Evolutionary conservation across 163 green algal genomes (phyloP), one percentile per base, ranked within the genome.

Genomic region (Scenedesmus sp.): DNA sequence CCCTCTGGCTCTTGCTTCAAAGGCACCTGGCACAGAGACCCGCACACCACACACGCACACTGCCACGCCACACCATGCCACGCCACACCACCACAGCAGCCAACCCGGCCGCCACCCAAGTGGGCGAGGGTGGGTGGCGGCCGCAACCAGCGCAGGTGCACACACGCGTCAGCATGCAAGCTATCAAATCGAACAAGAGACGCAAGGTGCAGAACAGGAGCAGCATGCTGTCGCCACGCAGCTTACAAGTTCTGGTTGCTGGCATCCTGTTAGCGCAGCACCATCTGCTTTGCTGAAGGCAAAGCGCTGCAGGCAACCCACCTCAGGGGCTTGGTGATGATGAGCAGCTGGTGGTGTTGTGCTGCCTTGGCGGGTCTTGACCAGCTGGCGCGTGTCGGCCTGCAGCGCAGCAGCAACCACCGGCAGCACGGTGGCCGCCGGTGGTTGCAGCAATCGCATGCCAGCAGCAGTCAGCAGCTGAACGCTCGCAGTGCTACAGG

Each of bases 391-490:
- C 78, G 26, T 46, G 26, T 51, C 42, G 56, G 56, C 56, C 56
- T 70, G 56, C 56, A 70, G 56, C 56, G 22, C 56, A 70, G 56
- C 20, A 70, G 56, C 56, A 70, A n/a, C 79, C 79, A 85, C 79
- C 79, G 68, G 79, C 49, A 51, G 79, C 79, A 76, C 79, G 15
- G 16, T 18, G 42, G 79, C 79, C 79, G 49, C 79, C 79, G 49
- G 44, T 85, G 79, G 79, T 85, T 85, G 79, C 79, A 85, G 79
- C 79, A 85, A 85, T 43, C 79, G 79, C 79, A 43, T 40, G 73
- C 37, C 73, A 83, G 37, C 15, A n/a, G 65, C 30, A 76, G 65
- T 76, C 65, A 76, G 30, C 65, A 37, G 40, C 65, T 76, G 65
- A 10, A 76, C 30, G 59, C 59, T 61, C 13, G 59, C 53, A 72